Evolutionary conservation across 495 filamentous ascomycete species (phyloP).

Genomic region (Penicillium cinerascens): DNA sequence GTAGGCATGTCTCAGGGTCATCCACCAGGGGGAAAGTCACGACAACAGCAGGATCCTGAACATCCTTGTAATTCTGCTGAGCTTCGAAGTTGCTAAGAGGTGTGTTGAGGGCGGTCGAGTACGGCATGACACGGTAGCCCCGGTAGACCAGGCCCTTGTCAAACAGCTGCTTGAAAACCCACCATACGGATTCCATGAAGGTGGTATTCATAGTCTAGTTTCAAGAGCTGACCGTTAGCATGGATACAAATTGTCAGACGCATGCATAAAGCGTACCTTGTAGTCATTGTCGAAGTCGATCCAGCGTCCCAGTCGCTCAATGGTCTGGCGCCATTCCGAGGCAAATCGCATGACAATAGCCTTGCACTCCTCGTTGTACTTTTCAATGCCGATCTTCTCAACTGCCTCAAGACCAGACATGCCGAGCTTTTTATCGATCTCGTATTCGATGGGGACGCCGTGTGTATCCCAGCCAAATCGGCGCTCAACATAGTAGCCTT

Average conservation of each 20-base stretch:
- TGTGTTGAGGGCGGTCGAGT: conserved; percentile 86
- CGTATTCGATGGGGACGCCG: conserved; percentile 92
- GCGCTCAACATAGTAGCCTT: conserved; percentile 77
- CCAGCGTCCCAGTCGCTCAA: conserved; percentile 91
- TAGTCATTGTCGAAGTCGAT: conserved; percentile 99
- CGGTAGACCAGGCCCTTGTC: conserved; percentile 87
- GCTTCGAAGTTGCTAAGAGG: conserved; percentile 92
- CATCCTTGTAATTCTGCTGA: conserved; percentile 91
- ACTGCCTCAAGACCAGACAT: conserved; percentile 89
- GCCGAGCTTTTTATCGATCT: conserved; percentile 96
- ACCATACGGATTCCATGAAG: conserved; percentile 96
- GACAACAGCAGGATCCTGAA: conserved; percentile 88
- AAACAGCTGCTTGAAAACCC: conserved; percentile 57
- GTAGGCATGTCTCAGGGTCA: conserved; percentile 68
- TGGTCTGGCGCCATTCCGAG: conserved; percentile 83
- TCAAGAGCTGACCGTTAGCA: neutral
- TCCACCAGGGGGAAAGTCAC: conserved; percentile 80
- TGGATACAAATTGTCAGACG: neutral
- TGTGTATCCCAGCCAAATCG: conserved; percentile 88
- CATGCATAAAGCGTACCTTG: conserved; percentile 54
- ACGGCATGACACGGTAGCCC: conserved; percentile 90
- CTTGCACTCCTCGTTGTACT: conserved; percentile 90
- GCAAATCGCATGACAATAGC: conserved; percentile 94
- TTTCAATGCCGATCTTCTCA: conserved; percentile 77
- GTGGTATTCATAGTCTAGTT: conserved; percentile 78